Base-by-base conservation (phyloP, 805 yeast genomes). In the Brettanomyces sp. region DNA sequence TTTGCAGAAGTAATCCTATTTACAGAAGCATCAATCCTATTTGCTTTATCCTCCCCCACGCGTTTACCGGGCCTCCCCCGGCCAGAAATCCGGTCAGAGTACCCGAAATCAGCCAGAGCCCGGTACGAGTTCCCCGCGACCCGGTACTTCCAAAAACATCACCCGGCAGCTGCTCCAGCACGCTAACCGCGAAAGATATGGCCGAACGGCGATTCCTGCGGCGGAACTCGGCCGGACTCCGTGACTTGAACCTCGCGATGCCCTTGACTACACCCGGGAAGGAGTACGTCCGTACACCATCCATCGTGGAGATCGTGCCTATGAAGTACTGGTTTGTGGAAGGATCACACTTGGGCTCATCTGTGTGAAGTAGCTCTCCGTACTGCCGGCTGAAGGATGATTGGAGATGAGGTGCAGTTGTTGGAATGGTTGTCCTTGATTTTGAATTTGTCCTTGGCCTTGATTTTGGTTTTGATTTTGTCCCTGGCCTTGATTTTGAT, bases 311-410 rank as follows among this genome's bases (percentile, higher is more conserved):
- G 46, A 56, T 66, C 1, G 75, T 69, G 1, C 88, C 88, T 36
- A 85, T 64, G 56, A 76, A 76, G 56, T 80, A 83, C 58, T 84
- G 93, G 58, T 84, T 83, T 28, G 81, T 80, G 3, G 68, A 56
- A 25, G 73, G 66, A 53, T 81, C 85, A 50, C 77, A 77, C 48
- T 70, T 69, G 8, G 80, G 76, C 5, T 54, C 56, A 4, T 50
- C 39, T 4, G 55, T 32, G 23, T 52, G 50, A 14, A 53, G 42
- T 22, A 49, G 44, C 22, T 21, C 14, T 7, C 24, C 21, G 18
- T 38, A 21, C 25, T 24, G 14, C 8, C 14, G 7, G 37, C 13
- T 8, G n/a, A 6, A n/a, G 22, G 8, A 6, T 14, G 28, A 7
- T 18, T 13, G 24, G 7, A 38, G 13, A 36, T 7, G 12, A 8